Evolutionary conservation across 1,284 basidiomycete species (phyloP), one percentile per base, ranked within the genome.

Genomic region (Cryptococcus sp.): DNA sequence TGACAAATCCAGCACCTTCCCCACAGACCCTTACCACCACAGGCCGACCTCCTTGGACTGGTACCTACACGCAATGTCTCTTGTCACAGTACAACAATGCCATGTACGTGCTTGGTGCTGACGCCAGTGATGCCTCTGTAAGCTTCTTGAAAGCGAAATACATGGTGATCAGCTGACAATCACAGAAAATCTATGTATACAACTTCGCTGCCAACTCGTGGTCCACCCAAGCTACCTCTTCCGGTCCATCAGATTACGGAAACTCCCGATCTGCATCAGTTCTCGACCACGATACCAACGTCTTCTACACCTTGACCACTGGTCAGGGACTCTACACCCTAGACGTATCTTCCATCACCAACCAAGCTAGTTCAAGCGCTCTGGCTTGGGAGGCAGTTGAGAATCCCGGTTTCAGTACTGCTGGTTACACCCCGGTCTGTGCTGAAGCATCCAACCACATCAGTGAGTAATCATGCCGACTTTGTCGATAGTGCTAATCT

Each of bases 241-340:
- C 66, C 5, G 63, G 62, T 3, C 73, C 73, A 4, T 49, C 66
- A 10, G 57, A 67, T 36, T 53, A 71, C 10, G 66, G 68, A 35
- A 64, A 66, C 54, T 68, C 72, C 38, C 70, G 74, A 55, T 75
- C 73, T 4, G 62, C 73, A 11, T 67, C 87, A 33, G 84, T 92
- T 58, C 82, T 93, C 42, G 90, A 94, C 76, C 90, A 92, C 65
- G 90, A 93, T 75, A 93, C 90, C 52, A 90, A 91, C 59, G 83
- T 86, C 58, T 85, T 92, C 78, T 90, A 72, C 69, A 69, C 74
- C 30, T 61, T 74, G 38, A 55, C 58, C 45, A 51, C 55, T 43
- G 66, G 61, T 23, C 61, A 52, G 2, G 62, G 67, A n/a, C 46
- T 73, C 23, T 90, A 79, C 69, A 81, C 81, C 59, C 79, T 91